These are phyloP conservation scores for Aspergillus glaucus DNA, from an alignment of 2,329 filamentous ascomycete genomes.

Conservation along the genomic window DNA sequence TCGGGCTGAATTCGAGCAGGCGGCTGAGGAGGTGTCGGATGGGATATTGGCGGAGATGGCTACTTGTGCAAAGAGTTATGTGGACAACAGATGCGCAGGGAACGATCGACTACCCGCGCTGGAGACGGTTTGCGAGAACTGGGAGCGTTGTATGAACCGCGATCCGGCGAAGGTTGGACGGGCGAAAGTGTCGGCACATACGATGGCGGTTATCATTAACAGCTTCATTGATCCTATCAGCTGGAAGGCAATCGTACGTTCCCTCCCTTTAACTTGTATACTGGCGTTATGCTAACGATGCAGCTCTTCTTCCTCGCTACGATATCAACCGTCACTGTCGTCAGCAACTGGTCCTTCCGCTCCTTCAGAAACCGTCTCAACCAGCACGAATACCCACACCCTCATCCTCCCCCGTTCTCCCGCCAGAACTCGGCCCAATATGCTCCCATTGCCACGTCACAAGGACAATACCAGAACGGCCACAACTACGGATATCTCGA, in stretches of 20 bases:
- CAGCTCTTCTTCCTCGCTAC: slow-evolving; percentile 34
- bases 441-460: slow-evolving; percentile 16
- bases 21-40: slow-evolving; percentile 61
- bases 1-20: slow-evolving; percentile 66
- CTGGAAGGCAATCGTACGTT: slow-evolving; percentile 66
- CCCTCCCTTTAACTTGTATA: neutral
- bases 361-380: slow-evolving; percentile 40
- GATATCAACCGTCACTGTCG: slow-evolving; percentile 46
- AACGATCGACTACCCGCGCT: slow-evolving; percentile 66
- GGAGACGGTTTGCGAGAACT: slow-evolving; percentile 65
- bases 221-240: slow-evolving; percentile 87
- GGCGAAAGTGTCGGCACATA: slow-evolving; percentile 75
- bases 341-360: slow-evolving; percentile 56
- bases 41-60: slow-evolving; percentile 67
- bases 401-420: slow-evolving; percentile 15
- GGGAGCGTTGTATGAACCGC: slow-evolving; percentile 81
- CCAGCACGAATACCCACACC: slow-evolving; percentile 21
- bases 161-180: slow-evolving; percentile 72
- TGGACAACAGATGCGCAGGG: slow-evolving; percentile 66
- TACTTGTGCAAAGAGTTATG: slow-evolving; percentile 66
- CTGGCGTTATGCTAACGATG: slow-evolving; percentile 10
- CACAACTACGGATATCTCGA: slow-evolving; percentile 21
- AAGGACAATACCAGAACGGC: slow-evolving; percentile 21
- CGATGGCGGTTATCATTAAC: slow-evolving; percentile 89
- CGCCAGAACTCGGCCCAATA: slow-evolving; percentile 18